Percentiles rank a stretch among this genome's conserved stretches.
These are phyloP conservation scores for Erythrophleum ivorense DNA, from an alignment of 331 rosid species.

Conservation along the genomic window DNA sequence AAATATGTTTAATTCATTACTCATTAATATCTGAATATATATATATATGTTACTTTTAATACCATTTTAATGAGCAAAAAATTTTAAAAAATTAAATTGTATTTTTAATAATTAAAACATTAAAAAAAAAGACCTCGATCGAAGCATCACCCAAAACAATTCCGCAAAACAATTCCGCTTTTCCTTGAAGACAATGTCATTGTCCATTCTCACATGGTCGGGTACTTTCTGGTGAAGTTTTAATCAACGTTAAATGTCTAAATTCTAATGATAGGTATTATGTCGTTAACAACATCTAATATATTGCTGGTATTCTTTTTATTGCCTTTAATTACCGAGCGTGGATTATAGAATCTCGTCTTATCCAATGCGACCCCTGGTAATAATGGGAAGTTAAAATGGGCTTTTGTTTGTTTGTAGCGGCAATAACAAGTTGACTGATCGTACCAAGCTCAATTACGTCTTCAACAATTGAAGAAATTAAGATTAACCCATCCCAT, in stretches of 20 bases:
- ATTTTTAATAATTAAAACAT: too few species aligned
- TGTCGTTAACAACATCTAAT: too few species aligned
- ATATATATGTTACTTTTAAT: too few species aligned
- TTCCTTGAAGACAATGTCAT: neutral
- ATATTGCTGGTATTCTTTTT: neutral
- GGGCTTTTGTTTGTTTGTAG: constrained; percentile 14
- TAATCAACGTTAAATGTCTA: constrained; percentile 4
- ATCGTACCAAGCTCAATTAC: constrained; percentile 34
- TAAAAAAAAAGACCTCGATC: too few species aligned
- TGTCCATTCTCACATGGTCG: constrained; percentile 32
- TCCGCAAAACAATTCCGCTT: too few species aligned
- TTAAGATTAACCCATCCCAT: constrained; percentile 27
- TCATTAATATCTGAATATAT: too few species aligned
- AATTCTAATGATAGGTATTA: neutral
- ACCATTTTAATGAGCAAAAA: too few species aligned
- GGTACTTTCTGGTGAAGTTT: neutral
- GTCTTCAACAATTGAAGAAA: constrained; percentile 2
- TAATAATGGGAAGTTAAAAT: constrained; percentile 16
- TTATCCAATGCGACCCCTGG: constrained; percentile 32
- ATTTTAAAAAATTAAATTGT: too few species aligned
- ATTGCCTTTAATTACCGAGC: neutral
- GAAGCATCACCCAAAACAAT: neutral
- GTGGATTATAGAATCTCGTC: constrained; percentile 4
- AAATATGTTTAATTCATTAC: too few species aligned
- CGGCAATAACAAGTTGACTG: constrained; percentile 8